Percentiles rank a stretch among this genome's conserved stretches.
phyloP scores from a whole-genome alignment of 768 basidiomycete species.

The Trametes coccinea region DNA sequence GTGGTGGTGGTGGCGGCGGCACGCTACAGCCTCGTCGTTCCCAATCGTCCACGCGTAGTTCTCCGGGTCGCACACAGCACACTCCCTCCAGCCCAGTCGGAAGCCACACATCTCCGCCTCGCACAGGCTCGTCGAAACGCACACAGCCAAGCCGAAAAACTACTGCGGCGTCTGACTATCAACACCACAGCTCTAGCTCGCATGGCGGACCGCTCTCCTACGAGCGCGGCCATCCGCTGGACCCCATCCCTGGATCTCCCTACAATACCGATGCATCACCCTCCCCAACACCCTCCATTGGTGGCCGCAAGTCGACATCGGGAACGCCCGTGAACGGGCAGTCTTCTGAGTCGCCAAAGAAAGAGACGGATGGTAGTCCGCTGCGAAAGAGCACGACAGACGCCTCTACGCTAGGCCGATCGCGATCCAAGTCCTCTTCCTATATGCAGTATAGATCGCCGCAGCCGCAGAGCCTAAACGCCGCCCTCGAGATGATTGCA shows the following conservation, averaged over 20 bases:
- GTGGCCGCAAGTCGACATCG: constrained; percentile 42
- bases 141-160: constrained; percentile 14
- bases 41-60: constrained; percentile 29
- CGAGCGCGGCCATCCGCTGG: constrained; percentile 32
- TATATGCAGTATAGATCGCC: constrained; percentile 55
- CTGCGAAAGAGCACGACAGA: constrained; percentile 18
- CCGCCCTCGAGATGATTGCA: constrained; percentile 66
- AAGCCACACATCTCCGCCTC: not conserved
- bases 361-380: constrained; percentile 38
- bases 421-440: constrained; percentile 59
- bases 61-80: constrained; percentile 19
- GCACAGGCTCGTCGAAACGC: constrained; percentile 8
- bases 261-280: constrained; percentile 63
- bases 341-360: constrained; percentile 12
- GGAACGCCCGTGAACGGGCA: constrained; percentile 35
- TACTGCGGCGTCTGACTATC: constrained; percentile 19
- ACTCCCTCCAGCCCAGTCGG: constrained; percentile 7
- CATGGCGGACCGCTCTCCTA: constrained; percentile 27
- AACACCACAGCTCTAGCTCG: constrained; percentile 13
- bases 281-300: constrained; percentile 39
- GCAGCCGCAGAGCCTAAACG: constrained; percentile 69
- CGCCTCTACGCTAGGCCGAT: constrained; percentile 23
- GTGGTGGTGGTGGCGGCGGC: constrained; percentile 2
- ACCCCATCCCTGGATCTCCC: constrained; percentile 53
- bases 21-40: constrained; percentile 24